Percentiles rank a stretch among this genome's conserved stretches.
Conservation (phyloP, 495 filamentous ascomycete species). For the Aspergillus coremiiformis region DNA sequence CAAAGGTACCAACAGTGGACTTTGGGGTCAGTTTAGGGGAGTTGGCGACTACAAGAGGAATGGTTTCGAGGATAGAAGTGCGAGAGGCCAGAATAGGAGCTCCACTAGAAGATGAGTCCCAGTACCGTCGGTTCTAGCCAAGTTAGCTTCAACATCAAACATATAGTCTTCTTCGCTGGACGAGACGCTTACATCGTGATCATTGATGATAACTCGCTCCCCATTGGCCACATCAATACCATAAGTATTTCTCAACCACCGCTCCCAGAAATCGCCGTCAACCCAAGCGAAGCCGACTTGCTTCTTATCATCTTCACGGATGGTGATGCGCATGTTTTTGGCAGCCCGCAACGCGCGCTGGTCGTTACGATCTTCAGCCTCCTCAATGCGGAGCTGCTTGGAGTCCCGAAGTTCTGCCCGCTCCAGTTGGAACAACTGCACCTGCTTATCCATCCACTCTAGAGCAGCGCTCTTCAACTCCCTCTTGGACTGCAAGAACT, state of each 20-base stretch:
- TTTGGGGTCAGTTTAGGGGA: constrained; percentile 82
- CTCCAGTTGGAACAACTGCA: constrained; percentile 80
- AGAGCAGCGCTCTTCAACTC: constrained; percentile 93
- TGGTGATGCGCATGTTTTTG: constrained; percentile 84
- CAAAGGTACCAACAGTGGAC: constrained; percentile 69
- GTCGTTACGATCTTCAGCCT: constrained; percentile 90
- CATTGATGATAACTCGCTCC: constrained; percentile 92
- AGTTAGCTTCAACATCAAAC: constrained; percentile 21
- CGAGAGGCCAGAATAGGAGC: constrained; percentile 82
- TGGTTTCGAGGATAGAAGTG: constrained; percentile 90
- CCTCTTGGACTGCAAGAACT: constrained; percentile 68
- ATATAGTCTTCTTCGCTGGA: background rate
- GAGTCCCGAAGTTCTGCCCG: constrained; percentile 84
- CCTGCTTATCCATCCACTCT: constrained; percentile 97
- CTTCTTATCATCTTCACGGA: constrained; percentile 78
- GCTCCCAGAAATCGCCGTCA: constrained; percentile 93
- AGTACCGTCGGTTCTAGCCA: constrained; percentile 77
- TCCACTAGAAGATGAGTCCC: constrained; percentile 86
- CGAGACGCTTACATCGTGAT: constrained; percentile 74
- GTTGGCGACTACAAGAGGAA: constrained; percentile 64
- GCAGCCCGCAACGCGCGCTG: constrained; percentile 78
- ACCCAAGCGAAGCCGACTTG: constrained; percentile 98
- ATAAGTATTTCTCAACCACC: constrained; percentile 91
- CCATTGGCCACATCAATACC: constrained; percentile 79
- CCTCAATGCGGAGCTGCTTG: constrained; percentile 91